phyloP scores from a whole-genome alignment of 805 yeast species.

The Metschnikowia reukaufii region DNA sequence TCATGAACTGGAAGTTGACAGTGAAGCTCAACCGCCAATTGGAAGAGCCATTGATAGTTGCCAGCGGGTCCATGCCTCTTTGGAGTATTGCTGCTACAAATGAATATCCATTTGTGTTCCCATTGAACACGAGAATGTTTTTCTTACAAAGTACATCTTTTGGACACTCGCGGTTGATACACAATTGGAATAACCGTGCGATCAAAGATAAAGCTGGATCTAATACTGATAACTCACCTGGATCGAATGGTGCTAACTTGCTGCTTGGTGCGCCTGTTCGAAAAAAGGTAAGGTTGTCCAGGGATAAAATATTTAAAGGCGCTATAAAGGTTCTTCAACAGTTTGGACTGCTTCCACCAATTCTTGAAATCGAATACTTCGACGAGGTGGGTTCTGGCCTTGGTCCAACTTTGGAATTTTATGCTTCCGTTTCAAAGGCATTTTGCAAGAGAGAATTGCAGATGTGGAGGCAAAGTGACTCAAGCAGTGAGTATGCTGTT shows the following conservation, averaged over 20 bases:
- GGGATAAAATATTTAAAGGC: constrained; percentile 68
- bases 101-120: constrained; percentile 77
- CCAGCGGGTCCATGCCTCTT: constrained; percentile 79
- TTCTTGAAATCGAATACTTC: constrained; percentile 81
- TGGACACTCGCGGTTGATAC: constrained; percentile 82
- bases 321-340: constrained; percentile 75
- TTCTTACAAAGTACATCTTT: constrained; percentile 86
- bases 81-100: constrained; percentile 81
- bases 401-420: constrained; percentile 95
- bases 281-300: constrained; percentile 75
- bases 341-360: constrained; percentile 77
- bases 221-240: constrained; percentile 11
- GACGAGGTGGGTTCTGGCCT: constrained; percentile 95
- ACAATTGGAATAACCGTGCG: constrained; percentile 60
- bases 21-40: constrained; percentile 84
- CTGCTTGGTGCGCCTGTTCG: constrained; percentile 75
- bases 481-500: constrained; percentile 38
- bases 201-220: constrained; percentile 27
- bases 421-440: constrained; percentile 74
- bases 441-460: constrained; percentile 56
- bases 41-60: constrained; percentile 86
- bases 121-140: constrained; percentile 74
- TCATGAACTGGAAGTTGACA: constrained; percentile 76
- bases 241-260: constrained; percentile 14
- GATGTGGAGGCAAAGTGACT: constrained; percentile 63